Evolutionary conservation across 495 filamentous ascomycete species (phyloP).

Genomic region (Podospora tetraspora): DNA sequence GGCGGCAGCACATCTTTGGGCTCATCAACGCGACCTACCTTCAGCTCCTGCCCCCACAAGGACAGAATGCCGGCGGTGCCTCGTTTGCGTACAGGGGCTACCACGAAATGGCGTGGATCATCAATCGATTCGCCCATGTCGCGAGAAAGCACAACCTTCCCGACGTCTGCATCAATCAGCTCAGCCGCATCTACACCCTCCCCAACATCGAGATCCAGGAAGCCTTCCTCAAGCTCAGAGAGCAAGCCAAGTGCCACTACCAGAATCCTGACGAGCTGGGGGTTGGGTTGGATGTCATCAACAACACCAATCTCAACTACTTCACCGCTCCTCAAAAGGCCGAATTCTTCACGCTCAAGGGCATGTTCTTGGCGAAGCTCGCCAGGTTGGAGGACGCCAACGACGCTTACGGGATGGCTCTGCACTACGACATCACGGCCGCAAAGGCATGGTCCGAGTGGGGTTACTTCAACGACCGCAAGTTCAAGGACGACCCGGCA

Average conservation of each 20-base stretch:
- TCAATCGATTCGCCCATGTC: slow-evolving; percentile 97
- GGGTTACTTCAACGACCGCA: slow-evolving; percentile 94
- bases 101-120: slow-evolving; percentile 99
- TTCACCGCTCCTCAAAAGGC: slow-evolving; percentile 95
- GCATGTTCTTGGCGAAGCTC: slow-evolving; percentile 97
- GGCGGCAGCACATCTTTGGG: slow-evolving; percentile 98
- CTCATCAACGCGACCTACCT: slow-evolving; percentile 95
- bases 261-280: slow-evolving; percentile 88
- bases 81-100: slow-evolving; percentile 96
- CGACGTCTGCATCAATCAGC: slow-evolving; percentile 93
- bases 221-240: slow-evolving; percentile 92
- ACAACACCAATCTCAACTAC: slow-evolving; percentile 98
- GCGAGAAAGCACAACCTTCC: slow-evolving; percentile 94
- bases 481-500: slow-evolving; percentile 81
- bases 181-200: slow-evolving; percentile 95
- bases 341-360: slow-evolving; percentile 98
- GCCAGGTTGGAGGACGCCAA: slow-evolving; percentile 84
- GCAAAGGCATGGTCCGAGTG: slow-evolving; percentile 99
- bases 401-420: slow-evolving; percentile 84
- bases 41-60: slow-evolving; percentile 69
- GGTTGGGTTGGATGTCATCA: slow-evolving; percentile 93
- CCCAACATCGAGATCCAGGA: slow-evolving; percentile 99
- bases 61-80: slow-evolving; percentile 65
- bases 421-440: slow-evolving; percentile 90
- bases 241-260: slow-evolving; percentile 98